These are phyloP conservation scores for Panicum hallii DNA, from an alignment of 202 grass and related monocot species.

Conservation along the genomic window DNA sequence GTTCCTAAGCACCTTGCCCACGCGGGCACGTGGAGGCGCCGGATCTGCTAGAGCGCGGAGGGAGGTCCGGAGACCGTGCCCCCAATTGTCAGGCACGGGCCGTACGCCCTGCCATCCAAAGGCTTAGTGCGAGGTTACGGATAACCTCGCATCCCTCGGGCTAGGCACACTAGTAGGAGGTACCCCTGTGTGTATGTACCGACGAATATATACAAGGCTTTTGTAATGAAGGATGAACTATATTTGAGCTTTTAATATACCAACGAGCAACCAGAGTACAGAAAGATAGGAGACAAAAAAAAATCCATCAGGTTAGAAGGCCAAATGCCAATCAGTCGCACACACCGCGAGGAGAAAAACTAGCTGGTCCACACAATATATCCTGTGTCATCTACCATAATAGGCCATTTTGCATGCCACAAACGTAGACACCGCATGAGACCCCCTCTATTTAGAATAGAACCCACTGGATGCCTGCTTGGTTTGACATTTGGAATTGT, in stretches of 20 bases:
- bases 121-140: too few relatives aligned
- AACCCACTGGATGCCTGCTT: slow-evolving; percentile 29
- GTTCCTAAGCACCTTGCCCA: too few relatives aligned
- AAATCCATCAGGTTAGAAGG: background rate
- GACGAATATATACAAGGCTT: too few relatives aligned
- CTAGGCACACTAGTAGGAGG: too few relatives aligned
- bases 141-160: too few relatives aligned
- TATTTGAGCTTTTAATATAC: background rate
- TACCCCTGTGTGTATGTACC: too few relatives aligned
- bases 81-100: too few relatives aligned
- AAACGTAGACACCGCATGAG: slow-evolving; percentile 11
- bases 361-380: slow-evolving; percentile 47
- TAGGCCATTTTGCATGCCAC: slow-evolving; percentile 17
- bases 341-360: slow-evolving; percentile 41
- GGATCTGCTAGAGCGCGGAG: too few relatives aligned
- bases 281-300: background rate
- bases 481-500: slow-evolving; percentile 49
- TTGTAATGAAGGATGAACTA: background rate
- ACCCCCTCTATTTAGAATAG: slow-evolving; percentile 40
- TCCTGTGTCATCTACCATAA: slow-evolving; percentile 14
- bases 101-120: too few relatives aligned
- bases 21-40: too few relatives aligned
- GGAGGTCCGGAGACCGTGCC: too few relatives aligned
- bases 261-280: background rate
- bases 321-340: background rate